These are phyloP conservation scores for Irineochytrium annulatum DNA, from an alignment of 192 early-diverging fungal species.

Conservation along the genomic window DNA sequence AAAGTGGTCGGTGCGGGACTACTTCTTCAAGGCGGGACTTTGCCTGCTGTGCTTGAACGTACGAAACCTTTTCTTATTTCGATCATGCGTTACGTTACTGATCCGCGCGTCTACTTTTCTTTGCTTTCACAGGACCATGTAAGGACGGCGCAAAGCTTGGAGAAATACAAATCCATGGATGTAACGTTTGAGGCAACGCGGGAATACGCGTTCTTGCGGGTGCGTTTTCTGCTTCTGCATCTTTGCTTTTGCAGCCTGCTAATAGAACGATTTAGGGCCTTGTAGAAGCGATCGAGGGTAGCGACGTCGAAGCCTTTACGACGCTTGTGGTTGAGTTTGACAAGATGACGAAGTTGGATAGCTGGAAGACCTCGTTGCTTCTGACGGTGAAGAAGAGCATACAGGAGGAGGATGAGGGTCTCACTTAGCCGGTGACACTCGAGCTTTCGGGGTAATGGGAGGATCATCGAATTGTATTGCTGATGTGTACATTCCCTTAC, in stretches of 20 bases:
- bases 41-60: slow-evolving; percentile 81
- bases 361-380: slow-evolving; percentile 93
- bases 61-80: slow-evolving; percentile 11
- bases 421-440: no score
- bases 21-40: slow-evolving; percentile 93
- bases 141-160: slow-evolving; percentile 68
- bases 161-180: slow-evolving; percentile 85
- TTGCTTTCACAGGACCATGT: slow-evolving; percentile 71
- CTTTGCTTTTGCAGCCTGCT: not conserved
- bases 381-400: slow-evolving; percentile 85
- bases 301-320: slow-evolving; percentile 81
- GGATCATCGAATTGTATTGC: no score
- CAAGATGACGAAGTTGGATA: slow-evolving; percentile 83
- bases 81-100: not conserved
- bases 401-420: slow-evolving; percentile 35
- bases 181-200: slow-evolving; percentile 60
- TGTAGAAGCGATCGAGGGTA: slow-evolving; percentile 67
- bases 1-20: slow-evolving; percentile 94
- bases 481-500: no score
- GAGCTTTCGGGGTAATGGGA: no score
- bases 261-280: slow-evolving; percentile 48
- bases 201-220: not conserved
- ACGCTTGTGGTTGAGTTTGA: slow-evolving; percentile 79
- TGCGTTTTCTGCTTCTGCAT: not conserved
- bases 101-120: not conserved